Evolutionary conservation across 768 basidiomycete genomes (phyloP), one percentile per base, ranked within the genome.

Genomic region (Sporobolomyces roseus): DNA sequence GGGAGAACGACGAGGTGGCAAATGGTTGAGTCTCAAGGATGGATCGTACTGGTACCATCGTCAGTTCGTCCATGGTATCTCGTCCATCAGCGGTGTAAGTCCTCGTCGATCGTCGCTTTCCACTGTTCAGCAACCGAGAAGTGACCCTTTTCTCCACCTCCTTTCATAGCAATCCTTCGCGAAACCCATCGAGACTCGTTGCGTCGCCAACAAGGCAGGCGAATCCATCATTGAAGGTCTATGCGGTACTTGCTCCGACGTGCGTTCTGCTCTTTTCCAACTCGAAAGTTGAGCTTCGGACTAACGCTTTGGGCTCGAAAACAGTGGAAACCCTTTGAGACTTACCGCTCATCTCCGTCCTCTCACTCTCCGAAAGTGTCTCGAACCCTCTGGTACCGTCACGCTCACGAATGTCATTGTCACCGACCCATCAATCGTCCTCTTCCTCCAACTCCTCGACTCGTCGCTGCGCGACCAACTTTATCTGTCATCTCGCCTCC

Each of bases 1-100:
- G 58, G 32, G 27, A 43, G 25, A 33, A 8, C 10, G 21, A 48
- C 46, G 51, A 19, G 32, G 32, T 33, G 56, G 56, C 9, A 43
- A 38, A 46, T 60, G 58, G 58, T 60, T 60, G 16, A 32, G n/a
- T 4, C 45, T 65, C 1, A 58, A 58, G 38, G 48, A 50, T 27
- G 63, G 46, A 23, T 29, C 25, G n/a, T 65, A 38, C 32, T 65
- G 63, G 63, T 58, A 58, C 35, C 63, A 65, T 27, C 36, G 27
- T 7, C 8, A n/a, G 1, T 65, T 65, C 48, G 27, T 58, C 6
- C 63, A 65, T 30, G 63, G 63, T 3, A n/a, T 65, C 25, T 50
- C 46, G 2, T 58, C 54, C 25, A 23, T 32, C n/a, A 65, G 35
- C 27, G 63, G 63, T 13, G 63, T 65, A 41, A 23, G 63, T 65